Conservation (phyloP, 441 rosid species). For the Adansonia rubrostipa region DNA sequence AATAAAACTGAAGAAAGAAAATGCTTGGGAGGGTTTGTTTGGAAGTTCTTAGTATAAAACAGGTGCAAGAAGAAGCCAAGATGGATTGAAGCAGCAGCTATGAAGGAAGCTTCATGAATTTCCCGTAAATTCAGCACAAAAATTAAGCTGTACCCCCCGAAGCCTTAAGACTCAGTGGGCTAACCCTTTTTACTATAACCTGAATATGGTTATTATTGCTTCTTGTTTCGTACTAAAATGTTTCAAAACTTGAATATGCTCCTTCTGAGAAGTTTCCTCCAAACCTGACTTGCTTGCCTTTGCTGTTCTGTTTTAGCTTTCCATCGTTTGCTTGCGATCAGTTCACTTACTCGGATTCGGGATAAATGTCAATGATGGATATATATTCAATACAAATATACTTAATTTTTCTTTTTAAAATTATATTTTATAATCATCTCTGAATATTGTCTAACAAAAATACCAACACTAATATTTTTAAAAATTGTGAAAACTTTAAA, state of each 20-base stretch:
- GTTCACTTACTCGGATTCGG: neutral
- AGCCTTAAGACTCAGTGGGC: neutral
- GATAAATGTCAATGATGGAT: no score
- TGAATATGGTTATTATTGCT: neutral
- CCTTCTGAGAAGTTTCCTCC: constrained; percentile 34
- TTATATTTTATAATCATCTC: no score
- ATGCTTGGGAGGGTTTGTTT: neutral
- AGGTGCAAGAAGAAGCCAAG: constrained; percentile 22
- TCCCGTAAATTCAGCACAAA: neutral
- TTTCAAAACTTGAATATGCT: neutral
- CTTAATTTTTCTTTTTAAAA: no score
- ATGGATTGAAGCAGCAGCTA: constrained; percentile 27
- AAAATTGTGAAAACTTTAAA: no score
- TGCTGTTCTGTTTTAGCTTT: neutral
- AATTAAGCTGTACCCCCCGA: neutral
- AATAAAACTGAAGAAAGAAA: neutral
- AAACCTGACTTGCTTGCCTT: neutral
- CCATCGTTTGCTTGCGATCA: neutral
- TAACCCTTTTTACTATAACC: neutral
- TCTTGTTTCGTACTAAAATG: neutral
- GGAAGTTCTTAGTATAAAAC: neutral
- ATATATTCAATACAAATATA: no score
- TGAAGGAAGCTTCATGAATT: constrained; percentile 41
- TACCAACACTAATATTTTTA: no score
- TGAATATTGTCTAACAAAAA: no score